Base-by-base conservation (phyloP, 78 protist genomes). In the Chrysochromulina parva region DNA sequence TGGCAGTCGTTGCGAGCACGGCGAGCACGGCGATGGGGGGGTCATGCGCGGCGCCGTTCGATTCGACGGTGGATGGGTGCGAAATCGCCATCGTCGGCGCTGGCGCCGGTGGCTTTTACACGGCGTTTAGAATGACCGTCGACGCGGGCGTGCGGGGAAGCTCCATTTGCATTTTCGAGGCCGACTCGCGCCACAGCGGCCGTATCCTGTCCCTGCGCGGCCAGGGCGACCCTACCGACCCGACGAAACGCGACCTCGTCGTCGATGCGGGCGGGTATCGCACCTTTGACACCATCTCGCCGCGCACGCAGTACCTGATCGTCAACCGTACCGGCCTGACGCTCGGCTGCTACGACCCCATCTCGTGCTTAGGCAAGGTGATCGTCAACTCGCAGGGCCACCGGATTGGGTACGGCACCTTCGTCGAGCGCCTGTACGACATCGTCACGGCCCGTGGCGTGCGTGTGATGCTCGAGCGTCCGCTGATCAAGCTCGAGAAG, bases 221-320 rank as follows among this genome's bases (percentile, higher is more conserved):
- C 69, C 69, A 16, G 26, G 69, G 69, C 69, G 28, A 13, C 69
- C 69, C 6, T 10, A 62, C 9, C 9, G 69, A 38, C 38, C 38
- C 38, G 38, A 38, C 38, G 38, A 38, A 38, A 38, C 38, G 38
- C 38, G 38, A 62, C 62, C 62, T 58, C 62, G 7, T 7, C 24
- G 13, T 58, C 13, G 62, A 58, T 58, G 62, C 62, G 24, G 74
- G 74, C 6, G 74, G 74, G 28, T 67, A 67, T 24, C 74, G 74
- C 74, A 67, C 74, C 48, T 67, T 67, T 19, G 74, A 67, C 26
- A 67, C 74, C 11, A 67, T 67, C 74, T 67, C 74, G n/a, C 74
- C 74, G 11, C 74, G 74, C 26, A 20, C 1, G 48, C 74, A 67
- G 74, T 67, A 67, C 26, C 74, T 67, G 13, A 67, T 67, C 74